A percentile compares a stretch with the other conserved stretches of the same genome.
phyloP scores from a whole-genome alignment of 495 filamentous ascomycete genomes.

The Symbiotaphrina buchneri region DNA sequence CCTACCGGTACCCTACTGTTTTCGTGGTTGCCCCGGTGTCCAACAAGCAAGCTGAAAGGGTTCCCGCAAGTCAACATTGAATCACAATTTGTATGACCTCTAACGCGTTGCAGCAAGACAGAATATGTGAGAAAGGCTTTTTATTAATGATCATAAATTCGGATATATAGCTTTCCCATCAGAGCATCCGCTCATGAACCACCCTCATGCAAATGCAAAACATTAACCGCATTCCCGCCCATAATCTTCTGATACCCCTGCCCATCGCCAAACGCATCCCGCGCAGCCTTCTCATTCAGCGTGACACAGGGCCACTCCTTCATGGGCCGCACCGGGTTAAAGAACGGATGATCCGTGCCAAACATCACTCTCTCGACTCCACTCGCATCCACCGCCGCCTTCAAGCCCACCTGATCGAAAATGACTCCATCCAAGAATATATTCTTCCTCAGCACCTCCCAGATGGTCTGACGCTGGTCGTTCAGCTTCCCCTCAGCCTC shows the following conservation, averaged over 20 bases:
- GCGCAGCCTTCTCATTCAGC: slow-evolving; percentile 36
- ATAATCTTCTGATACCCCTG: background rate
- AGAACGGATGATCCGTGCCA: slow-evolving; percentile 92
- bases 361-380: slow-evolving; percentile 53
- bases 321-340: slow-evolving; percentile 47
- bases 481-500: too few species aligned
- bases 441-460: slow-evolving; percentile 71
- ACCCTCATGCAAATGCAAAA: too few species aligned
- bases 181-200: too few species aligned
- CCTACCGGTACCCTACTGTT: too few species aligned
- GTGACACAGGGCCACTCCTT: slow-evolving; percentile 66
- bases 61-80: too few species aligned
- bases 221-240: slow-evolving; percentile 1
- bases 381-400: slow-evolving; percentile 42
- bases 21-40: too few species aligned
- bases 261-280: slow-evolving; percentile 10
- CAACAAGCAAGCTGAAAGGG: too few species aligned
- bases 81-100: too few species aligned
- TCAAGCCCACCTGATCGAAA: slow-evolving; percentile 50
- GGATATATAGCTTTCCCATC: too few species aligned
- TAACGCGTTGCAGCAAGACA: too few species aligned
- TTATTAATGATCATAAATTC: too few species aligned
- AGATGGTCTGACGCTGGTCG: slow-evolving; percentile 32
- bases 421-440: slow-evolving; percentile 79
- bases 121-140: too few species aligned